Evolutionary conservation across 1,284 basidiomycete species (phyloP), one percentile per base, ranked within the genome.

Genomic region (Mycena citricolor): DNA sequence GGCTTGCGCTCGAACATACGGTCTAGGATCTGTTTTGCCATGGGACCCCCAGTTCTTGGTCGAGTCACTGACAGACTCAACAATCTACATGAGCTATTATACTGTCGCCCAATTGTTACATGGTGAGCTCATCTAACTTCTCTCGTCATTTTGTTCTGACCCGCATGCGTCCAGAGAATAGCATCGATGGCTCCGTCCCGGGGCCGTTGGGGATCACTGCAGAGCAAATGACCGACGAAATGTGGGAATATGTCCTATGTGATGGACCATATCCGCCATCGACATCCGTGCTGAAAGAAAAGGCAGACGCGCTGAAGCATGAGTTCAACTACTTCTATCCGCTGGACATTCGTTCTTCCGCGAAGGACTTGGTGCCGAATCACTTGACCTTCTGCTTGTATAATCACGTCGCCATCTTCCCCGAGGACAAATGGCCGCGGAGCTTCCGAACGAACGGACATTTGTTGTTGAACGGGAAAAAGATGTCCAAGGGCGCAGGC

Each of bases 1-100:
- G 97, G 97, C 97, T 3, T 99, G 97, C 64, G 95, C 97, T 14
- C 80, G 97, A 42, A 93, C 91, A 16, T 99, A 95, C 66, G 97
- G 97, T 51, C 77, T 99, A 51, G 97, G 97, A 24, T 95, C 95
- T 11, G 90, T 90, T 63, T 74, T 99, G 49, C 97, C 97, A 2
- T 99, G 95, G 94, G 95, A 99, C 64, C 89, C 85, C 12, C 84
- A 92, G 44, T 98, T 95, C 79, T 77, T 99, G 59, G 94, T 99
- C 39, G 97, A 99, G 69, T 94, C 90, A 59, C 69, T 99, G 61
- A 94, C 90, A 56, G 97, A 99, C 68, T 98, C 95, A 11, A 99
- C 97, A 21, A 89, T 99, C 65, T 99, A 99, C 73, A 98, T 97
- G 94, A 80, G 89, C 24, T 99, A 97, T 71, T 99, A 99, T 71